These are phyloP conservation scores for Ilyonectria robusta DNA, from an alignment of 2,329 filamentous ascomycete species.

Conservation along the genomic window DNA sequence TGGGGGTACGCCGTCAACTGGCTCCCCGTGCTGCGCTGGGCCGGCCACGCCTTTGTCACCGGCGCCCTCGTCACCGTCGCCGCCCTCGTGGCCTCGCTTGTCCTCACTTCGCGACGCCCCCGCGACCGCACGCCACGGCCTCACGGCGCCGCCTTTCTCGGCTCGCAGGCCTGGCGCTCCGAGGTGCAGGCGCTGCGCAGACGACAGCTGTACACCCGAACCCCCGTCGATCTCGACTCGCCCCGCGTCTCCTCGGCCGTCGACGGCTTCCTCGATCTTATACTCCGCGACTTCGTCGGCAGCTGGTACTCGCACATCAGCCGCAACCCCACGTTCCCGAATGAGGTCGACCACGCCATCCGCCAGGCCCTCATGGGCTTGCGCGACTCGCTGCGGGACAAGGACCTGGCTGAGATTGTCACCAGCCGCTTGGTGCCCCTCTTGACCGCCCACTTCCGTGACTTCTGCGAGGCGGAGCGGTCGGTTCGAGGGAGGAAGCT, in stretches of 20 bases:
- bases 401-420: constrained; percentile 87
- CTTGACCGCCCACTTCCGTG: constrained; percentile 87
- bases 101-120: constrained; percentile 67
- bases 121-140: constrained; percentile 58
- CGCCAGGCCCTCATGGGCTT: constrained; percentile 80
- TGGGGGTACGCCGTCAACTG: constrained; percentile 91
- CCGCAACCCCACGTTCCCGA: constrained; percentile 81
- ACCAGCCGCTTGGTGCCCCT: constrained; percentile 90
- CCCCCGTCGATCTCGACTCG: constrained; percentile 82
- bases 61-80: constrained; percentile 73
- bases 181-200: constrained; percentile 78
- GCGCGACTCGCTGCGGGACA: constrained; percentile 77
- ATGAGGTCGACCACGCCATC: constrained; percentile 88
- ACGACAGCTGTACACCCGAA: constrained; percentile 76
- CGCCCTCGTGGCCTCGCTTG: constrained; percentile 69
- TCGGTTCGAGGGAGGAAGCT: constrained; percentile 89
- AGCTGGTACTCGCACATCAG: constrained; percentile 94
- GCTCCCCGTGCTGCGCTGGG: constrained; percentile 86
- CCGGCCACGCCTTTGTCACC: constrained; percentile 85
- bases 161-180: constrained; percentile 74
- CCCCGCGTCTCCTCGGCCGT: constrained; percentile 84
- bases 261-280: constrained; percentile 82
- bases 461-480: constrained; percentile 92
- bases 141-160: constrained; percentile 71
- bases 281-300: constrained; percentile 86